These are phyloP conservation scores for Saccharomyces cerevisiae DNA, from an alignment of 805 yeast species.

Conservation along the genomic window DNA sequence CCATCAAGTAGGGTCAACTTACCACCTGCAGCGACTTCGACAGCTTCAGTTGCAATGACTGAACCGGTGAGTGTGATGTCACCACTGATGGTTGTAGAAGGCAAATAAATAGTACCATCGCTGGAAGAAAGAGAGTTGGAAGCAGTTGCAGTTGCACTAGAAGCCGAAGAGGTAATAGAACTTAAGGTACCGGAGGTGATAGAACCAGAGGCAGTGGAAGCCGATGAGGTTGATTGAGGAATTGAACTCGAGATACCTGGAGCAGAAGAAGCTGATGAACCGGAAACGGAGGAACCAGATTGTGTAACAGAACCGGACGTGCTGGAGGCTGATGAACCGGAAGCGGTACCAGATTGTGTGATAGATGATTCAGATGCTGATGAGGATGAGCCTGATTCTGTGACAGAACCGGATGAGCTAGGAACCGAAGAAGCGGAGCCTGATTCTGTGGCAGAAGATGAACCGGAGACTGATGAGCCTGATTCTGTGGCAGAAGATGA, in stretches of 20 bases:
- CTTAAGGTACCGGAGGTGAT: not conserved
- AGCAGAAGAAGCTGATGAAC: not conserved
- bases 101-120: not conserved
- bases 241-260: not conserved
- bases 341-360: not conserved
- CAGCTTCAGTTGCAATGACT: slow-evolving; percentile 2
- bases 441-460: not conserved
- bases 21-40: slow-evolving; percentile 1
- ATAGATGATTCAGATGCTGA: not conserved
- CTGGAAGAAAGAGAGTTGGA: not conserved
- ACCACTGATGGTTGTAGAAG: slow-evolving; percentile 1
- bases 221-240: not conserved
- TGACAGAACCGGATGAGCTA: not conserved
- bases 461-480: not conserved
- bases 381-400: not conserved
- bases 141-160: not conserved
- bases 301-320: not conserved
- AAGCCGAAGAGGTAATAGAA: not conserved
- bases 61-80: slow-evolving; percentile 1
- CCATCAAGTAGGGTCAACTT: slow-evolving; percentile 1
- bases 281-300: not conserved
- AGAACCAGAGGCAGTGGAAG: not conserved
- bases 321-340: not conserved
- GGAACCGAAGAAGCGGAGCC: not conserved
- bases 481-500: not conserved